Evolutionary conservation across 1,139 yeast species (phyloP).

Genomic region (Yamadazyma buinensis): DNA sequence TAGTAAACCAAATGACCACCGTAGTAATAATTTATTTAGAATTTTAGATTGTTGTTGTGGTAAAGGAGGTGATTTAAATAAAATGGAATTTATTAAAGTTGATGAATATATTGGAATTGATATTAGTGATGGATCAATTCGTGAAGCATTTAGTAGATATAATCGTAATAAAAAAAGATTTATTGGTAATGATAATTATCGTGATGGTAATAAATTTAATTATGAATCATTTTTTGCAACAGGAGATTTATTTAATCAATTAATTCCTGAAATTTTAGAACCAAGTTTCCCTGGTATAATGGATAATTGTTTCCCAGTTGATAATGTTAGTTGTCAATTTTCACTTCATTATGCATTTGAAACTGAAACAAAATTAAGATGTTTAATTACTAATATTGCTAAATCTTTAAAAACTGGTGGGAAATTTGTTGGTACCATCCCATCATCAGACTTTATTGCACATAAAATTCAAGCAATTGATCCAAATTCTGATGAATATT

Average conservation of each 20-base stretch:
- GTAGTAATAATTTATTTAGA: conserved; percentile 31
- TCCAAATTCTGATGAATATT: conserved; percentile 42
- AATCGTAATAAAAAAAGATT: conserved; percentile 40
- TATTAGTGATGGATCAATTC: conserved; percentile 82
- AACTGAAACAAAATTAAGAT: conserved; percentile 73
- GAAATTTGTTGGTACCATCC: conserved; percentile 86
- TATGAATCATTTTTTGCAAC: conserved; percentile 83
- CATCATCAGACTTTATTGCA: conserved; percentile 81
- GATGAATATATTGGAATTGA: conserved; percentile 86
- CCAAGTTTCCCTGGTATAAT: conserved; percentile 51
- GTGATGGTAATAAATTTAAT: conserved; percentile 45
- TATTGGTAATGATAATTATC: conserved; percentile 24
- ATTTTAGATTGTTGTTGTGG: conserved; percentile 91
- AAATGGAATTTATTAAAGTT: conserved; percentile 74
- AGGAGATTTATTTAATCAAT: conserved; percentile 81
- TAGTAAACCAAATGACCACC: conserved; percentile 17
- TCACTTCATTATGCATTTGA: conserved; percentile 94
- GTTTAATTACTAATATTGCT: conserved; percentile 70
- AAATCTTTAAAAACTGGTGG: conserved; percentile 79
- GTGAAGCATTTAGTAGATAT: conserved; percentile 80
- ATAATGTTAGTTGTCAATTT: conserved; percentile 84
- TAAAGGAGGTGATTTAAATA: conserved; percentile 93
- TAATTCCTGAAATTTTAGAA: conserved; percentile 68
- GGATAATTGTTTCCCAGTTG: conserved; percentile 76
- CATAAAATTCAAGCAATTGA: conserved; percentile 47